These are phyloP conservation scores for Colletotrichum falcatum DNA, from an alignment of 2,329 filamentous ascomycete genomes.

Conservation along the genomic window DNA sequence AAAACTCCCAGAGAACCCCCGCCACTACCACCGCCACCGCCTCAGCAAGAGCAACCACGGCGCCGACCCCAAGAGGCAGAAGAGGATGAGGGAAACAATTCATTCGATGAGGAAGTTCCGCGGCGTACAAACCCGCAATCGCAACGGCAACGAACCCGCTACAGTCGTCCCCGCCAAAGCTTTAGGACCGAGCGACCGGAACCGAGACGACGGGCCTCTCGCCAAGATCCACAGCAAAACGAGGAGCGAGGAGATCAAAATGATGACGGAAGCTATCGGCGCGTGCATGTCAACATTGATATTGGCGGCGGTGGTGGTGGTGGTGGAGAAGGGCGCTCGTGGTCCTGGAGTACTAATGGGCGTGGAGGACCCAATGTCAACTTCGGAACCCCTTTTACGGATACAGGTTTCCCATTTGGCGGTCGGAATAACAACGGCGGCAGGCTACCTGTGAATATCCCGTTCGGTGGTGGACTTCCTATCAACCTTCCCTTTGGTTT, in stretches of 20 bases:
- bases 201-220: conserved; percentile 6
- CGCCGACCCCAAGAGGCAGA: conserved; percentile 2
- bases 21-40: background rate
- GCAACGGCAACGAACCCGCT: conserved; percentile 6
- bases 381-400: conserved; percentile 26
- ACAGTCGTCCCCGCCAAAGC: conserved; percentile 16
- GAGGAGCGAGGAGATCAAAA: conserved; percentile 9
- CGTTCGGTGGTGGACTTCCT: conserved; percentile 19
- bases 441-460: conserved; percentile 24
- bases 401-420: conserved; percentile 20
- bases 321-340: conserved; percentile 15
- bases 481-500: conserved; percentile 35
- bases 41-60: conserved; percentile 8
- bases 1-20: conserved; percentile 32
- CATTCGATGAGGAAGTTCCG: conserved; percentile 28
- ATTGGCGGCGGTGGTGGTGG: conserved; percentile 14
- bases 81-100: conserved; percentile 17
- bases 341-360: conserved; percentile 19
- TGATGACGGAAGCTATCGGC: background rate
- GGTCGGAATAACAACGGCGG: conserved; percentile 21
- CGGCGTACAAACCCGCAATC: conserved; percentile 7
- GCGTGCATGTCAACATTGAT: conserved; percentile 33
- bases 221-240: conserved; percentile 11
- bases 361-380: conserved; percentile 15
- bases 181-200: background rate